Conservation (phyloP, 805 yeast genomes). For the Candida nitratophila region DNA sequence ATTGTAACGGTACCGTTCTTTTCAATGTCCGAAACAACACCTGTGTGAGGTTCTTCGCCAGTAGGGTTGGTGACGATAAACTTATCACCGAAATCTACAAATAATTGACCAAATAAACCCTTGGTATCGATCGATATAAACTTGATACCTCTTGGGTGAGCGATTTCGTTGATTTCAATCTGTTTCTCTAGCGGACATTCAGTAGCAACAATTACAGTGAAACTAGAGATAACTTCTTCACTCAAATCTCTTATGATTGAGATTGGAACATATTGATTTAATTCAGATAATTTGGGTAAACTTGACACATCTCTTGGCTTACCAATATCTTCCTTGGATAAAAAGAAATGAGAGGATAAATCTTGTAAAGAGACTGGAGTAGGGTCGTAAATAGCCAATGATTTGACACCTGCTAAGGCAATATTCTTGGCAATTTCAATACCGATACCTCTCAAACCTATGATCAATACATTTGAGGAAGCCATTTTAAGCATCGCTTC, state of each 20-base stretch:
- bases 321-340: slow-evolving; percentile 68
- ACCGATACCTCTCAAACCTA: slow-evolving; percentile 91
- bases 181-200: slow-evolving; percentile 67
- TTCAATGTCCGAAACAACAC: slow-evolving; percentile 87
- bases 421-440: slow-evolving; percentile 95
- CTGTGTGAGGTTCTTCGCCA: slow-evolving; percentile 88
- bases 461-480: slow-evolving; percentile 80
- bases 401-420: slow-evolving; percentile 95
- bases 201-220: slow-evolving; percentile 82
- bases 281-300: slow-evolving; percentile 63
- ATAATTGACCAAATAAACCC: slow-evolving; percentile 84
- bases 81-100: slow-evolving; percentile 82
- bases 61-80: slow-evolving; percentile 78
- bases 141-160: slow-evolving; percentile 68
- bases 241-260: slow-evolving; percentile 51
- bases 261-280: slow-evolving; percentile 88
- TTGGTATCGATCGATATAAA: slow-evolving; percentile 76
- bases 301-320: slow-evolving; percentile 67
- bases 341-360: slow-evolving; percentile 84
- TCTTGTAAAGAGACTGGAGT: slow-evolving; percentile 58
- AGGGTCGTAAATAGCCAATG: slow-evolving; percentile 81
- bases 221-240: slow-evolving; percentile 46
- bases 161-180: slow-evolving; percentile 62
- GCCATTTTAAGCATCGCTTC: slow-evolving; percentile 99
- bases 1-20: slow-evolving; percentile 86